Evolutionary conservation across 1,284 basidiomycete genomes (phyloP).

Genomic region (Cryptococcus sp.): DNA sequence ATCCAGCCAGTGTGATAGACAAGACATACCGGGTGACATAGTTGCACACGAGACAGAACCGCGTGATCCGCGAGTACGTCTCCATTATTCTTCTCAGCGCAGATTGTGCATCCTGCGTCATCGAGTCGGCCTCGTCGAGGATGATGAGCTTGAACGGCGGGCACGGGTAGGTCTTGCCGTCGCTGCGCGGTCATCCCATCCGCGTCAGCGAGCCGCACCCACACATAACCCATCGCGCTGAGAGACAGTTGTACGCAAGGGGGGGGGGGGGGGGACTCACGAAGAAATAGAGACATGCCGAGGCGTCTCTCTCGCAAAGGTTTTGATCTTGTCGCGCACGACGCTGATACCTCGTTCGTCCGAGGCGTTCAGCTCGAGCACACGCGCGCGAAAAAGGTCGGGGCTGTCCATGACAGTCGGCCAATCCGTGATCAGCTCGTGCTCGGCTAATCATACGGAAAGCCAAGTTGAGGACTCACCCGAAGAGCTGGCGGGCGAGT

Average conservation of each 20-base stretch:
- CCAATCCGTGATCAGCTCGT: neutral
- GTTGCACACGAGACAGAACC: slow-evolving; percentile 99
- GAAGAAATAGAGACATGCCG: slow-evolving; percentile 67
- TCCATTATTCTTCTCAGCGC: slow-evolving; percentile 98
- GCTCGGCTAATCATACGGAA: neutral
- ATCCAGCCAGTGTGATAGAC: neutral
- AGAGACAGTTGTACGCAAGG: neutral
- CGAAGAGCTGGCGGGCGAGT: slow-evolving; percentile 88
- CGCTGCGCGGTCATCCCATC: slow-evolving; percentile 40
- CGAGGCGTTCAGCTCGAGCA: slow-evolving; percentile 98
- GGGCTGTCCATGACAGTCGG: slow-evolving; percentile 68
- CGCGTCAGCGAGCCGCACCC: neutral
- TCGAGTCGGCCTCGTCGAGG: slow-evolving; percentile 97
- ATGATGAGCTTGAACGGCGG: slow-evolving; percentile 99
- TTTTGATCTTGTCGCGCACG: slow-evolving; percentile 97
- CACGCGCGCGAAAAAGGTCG: slow-evolving; percentile 87
- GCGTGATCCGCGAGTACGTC: slow-evolving; percentile 90
- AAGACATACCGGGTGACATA: slow-evolving; percentile 85
- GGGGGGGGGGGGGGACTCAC: slow-evolving; percentile 25
- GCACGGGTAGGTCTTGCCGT: slow-evolving; percentile 84
- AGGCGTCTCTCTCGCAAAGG: slow-evolving; percentile 92
- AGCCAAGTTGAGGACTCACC: slow-evolving; percentile 56
- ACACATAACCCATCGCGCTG: too few species aligned
- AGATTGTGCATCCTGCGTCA: slow-evolving; percentile 99
- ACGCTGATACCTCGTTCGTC: slow-evolving; percentile 97